These are phyloP conservation scores for Sugiyamaella chiloensis DNA, from an alignment of 805 yeast species.

Conservation along the genomic window DNA sequence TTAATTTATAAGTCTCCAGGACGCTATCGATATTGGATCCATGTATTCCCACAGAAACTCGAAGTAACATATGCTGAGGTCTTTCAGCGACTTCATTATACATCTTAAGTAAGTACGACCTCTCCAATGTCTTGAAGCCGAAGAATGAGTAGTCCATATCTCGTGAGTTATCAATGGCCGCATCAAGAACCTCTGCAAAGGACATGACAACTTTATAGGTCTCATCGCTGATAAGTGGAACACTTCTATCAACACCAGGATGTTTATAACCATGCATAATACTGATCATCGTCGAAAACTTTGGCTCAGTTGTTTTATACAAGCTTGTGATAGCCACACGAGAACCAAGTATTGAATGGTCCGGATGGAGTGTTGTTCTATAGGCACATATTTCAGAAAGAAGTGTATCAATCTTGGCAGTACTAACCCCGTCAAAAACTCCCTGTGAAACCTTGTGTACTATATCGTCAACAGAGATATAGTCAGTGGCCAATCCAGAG, in stretches of 20 bases:
- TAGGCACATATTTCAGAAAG: slow-evolving; percentile 96
- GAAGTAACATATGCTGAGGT: slow-evolving; percentile 81
- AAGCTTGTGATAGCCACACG: slow-evolving; percentile 84
- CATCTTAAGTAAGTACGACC: slow-evolving; percentile 67
- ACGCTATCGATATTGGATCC: slow-evolving; percentile 58
- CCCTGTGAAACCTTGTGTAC: slow-evolving; percentile 41
- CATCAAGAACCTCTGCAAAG: slow-evolving; percentile 58
- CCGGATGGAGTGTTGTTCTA: slow-evolving; percentile 94
- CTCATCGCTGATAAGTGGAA: slow-evolving; percentile 62
- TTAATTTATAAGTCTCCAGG: slow-evolving; percentile 73
- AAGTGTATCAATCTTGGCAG: slow-evolving; percentile 59
- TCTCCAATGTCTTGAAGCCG: slow-evolving; percentile 82
- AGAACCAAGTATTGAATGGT: slow-evolving; percentile 79
- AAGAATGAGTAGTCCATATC: slow-evolving; percentile 73
- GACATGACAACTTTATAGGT: slow-evolving; percentile 54
- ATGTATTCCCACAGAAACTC: slow-evolving; percentile 89
- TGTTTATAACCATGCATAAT: slow-evolving; percentile 65
- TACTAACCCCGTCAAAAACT: slow-evolving; percentile 90
- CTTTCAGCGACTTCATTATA: slow-evolving; percentile 61
- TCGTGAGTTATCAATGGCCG: slow-evolving; percentile 63
- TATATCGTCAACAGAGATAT: slow-evolving; percentile 2
- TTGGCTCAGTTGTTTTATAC: slow-evolving; percentile 82
- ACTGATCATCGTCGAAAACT: slow-evolving; percentile 66
- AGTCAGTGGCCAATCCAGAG: background rate
- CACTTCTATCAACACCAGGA: slow-evolving; percentile 60